Evolutionary conservation across 805 yeast genomes (phyloP).

Genomic region (Candida maesae): DNA sequence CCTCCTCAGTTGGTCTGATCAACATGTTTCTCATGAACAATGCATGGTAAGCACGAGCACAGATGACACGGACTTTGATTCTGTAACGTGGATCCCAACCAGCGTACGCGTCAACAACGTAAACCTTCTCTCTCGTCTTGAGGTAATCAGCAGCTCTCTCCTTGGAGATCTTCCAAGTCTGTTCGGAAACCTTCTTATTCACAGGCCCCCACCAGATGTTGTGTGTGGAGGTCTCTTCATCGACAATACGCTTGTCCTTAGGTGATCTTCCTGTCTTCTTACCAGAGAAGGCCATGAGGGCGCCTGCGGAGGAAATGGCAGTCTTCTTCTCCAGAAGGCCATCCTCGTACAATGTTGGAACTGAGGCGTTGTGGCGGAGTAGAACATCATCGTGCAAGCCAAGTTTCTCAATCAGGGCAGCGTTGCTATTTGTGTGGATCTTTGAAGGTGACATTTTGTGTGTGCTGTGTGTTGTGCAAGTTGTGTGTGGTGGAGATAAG

Average conservation of each 20-base stretch:
- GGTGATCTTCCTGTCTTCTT: constrained; percentile 97
- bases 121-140: constrained; percentile 91
- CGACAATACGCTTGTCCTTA: constrained; percentile 96
- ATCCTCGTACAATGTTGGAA: constrained; percentile 91
- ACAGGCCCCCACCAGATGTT: constrained; percentile 99
- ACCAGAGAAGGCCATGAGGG: constrained; percentile 94
- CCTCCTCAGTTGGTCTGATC: constrained; percentile 91
- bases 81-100: constrained; percentile 99
- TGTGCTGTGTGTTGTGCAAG: constrained; percentile 4
- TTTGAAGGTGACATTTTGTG: constrained; percentile 27
- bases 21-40: constrained; percentile 97
- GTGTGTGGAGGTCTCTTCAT: constrained; percentile 79
- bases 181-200: constrained; percentile 88
- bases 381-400: constrained; percentile 57
- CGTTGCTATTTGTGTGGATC: constrained; percentile 16
- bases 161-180: constrained; percentile 92
- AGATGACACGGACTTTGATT: constrained; percentile 89
- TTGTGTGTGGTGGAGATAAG: constrained; percentile 1
- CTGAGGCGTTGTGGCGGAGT: constrained; percentile 88
- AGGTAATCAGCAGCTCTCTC: constrained; percentile 96
- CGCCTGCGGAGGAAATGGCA: constrained; percentile 89
- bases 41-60: constrained; percentile 99
- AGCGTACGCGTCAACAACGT: constrained; percentile 94
- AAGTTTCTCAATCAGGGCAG: constrained; percentile 29
- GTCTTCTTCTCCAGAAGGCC: constrained; percentile 88